These are phyloP conservation scores for Pichia insulana DNA, from an alignment of 805 yeast genomes.

Conservation along the genomic window DNA sequence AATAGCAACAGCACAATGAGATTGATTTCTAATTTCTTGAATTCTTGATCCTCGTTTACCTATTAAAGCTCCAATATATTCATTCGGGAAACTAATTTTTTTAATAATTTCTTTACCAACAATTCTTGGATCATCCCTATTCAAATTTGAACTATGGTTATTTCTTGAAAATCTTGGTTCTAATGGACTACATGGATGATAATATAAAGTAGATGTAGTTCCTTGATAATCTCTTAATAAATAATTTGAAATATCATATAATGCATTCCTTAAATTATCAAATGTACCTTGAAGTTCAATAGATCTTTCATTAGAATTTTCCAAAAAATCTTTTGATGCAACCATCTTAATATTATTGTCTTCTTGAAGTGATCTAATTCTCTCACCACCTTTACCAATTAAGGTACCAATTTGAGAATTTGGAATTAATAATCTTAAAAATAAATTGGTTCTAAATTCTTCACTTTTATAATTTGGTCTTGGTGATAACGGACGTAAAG, in stretches of 20 bases:
- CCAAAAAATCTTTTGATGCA: conserved; percentile 76
- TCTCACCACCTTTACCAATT: conserved; percentile 74
- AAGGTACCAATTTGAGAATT: conserved; percentile 83
- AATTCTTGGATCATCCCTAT: conserved; percentile 6
- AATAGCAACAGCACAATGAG: conserved; percentile 74
- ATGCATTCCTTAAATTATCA: conserved; percentile 47
- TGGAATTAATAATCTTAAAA: conserved; percentile 66
- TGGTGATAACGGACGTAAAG: conserved; percentile 49
- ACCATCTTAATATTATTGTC: conserved; percentile 66
- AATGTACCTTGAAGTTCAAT: conserved; percentile 82
- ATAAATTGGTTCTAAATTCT: conserved; percentile 42
- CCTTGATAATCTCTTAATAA: conserved; percentile 67
- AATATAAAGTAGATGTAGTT: conserved; percentile 55
- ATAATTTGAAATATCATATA: conserved; percentile 56
- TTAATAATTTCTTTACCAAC: conserved; percentile 29
- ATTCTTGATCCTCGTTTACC: conserved; percentile 82
- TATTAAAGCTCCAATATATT: conserved; percentile 81
- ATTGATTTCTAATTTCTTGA: conserved; percentile 70
- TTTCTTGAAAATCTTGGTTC: conserved; percentile 4
- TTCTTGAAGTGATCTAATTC: conserved; percentile 74
- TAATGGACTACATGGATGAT: conserved; percentile 37
- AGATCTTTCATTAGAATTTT: conserved; percentile 74
- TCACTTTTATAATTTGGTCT: conserved; percentile 44
- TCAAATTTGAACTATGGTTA: neutral
- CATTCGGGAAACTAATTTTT: conserved; percentile 58